Evolutionary conservation across 2,329 filamentous ascomycete genomes (phyloP), one percentile per base, ranked within the genome.

Genomic region (Pseudonectria foliicola): DNA sequence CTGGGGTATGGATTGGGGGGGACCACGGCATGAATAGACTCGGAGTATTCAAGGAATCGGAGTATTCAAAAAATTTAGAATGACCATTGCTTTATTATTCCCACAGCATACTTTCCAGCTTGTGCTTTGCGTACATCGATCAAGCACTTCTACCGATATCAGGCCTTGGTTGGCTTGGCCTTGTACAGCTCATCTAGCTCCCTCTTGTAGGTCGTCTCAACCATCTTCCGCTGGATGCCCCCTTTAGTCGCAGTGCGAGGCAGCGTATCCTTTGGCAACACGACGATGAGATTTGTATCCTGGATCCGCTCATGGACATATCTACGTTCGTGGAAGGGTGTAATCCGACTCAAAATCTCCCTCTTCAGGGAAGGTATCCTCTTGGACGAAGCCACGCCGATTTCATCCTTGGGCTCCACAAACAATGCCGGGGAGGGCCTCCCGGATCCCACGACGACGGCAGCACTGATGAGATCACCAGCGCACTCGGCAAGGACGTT

Each of bases 231-330:
- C 5, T 38, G 35, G 4, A 49, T 39, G 4, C 47, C 49, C 0
- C 46, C 46, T 14, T 49, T 49, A 1, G 40, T 47, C 6, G 29
- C 36, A 0, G 46, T 49, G 8, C 46, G 38, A 7, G 46, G 46
- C 3, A 49, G 18, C 2, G 36, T 40, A 1, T 42, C 39, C 2
- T 14, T 33, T 0, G 45, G 34, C 11, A 43, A 38, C 8, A 49
- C 39, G 10, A 49, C 12, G 2, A 50, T 49, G 11, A 40, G 39
- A 2, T 38, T 34, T 3, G 31, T 28, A 4, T 50, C 37, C 3
- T 34, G 34, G 3, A 51, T 37, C 2, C 48, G 37, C 13, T 51
- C 48, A 13, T 49, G 46, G 5, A 38, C 33, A 18, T 51, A 51
- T 25, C 46, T 38, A 6, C 46, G 37, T 21, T 43, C 30, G n/a